These are phyloP conservation scores for Rehmannia glutinosa DNA, from an alignment of 257 asterid species.

Conservation along the genomic window DNA sequence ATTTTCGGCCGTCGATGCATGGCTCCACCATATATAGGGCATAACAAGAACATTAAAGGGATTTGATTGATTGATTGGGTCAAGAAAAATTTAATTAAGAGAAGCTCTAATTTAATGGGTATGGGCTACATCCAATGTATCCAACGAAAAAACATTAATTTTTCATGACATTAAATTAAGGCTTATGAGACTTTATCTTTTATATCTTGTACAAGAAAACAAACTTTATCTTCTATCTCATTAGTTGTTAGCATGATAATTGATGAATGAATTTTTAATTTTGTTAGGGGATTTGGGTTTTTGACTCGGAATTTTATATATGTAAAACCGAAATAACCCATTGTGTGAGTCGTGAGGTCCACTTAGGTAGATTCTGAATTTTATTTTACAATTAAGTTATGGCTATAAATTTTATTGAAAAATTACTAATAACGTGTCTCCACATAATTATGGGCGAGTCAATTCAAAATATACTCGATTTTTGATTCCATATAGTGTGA, in stretches of 20 bases:
- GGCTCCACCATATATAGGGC: too few species aligned
- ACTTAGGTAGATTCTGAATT: background rate
- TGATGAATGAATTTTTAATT: background rate
- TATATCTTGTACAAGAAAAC: background rate
- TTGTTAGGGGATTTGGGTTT: background rate
- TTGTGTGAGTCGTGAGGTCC: background rate
- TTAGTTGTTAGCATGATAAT: constrained; percentile 9
- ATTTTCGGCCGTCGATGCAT: background rate
- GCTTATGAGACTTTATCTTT: background rate
- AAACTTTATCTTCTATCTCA: background rate
- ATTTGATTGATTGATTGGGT: background rate
- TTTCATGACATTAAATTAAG: background rate
- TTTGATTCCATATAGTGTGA: too few species aligned
- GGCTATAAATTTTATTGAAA: too few species aligned
- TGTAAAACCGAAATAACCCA: background rate
- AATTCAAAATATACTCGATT: too few species aligned
- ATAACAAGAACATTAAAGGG: constrained; percentile 3
- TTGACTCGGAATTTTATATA: background rate
- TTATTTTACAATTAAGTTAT: background rate
- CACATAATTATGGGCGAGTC: too few species aligned
- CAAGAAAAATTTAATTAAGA: background rate
- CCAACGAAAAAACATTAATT: background rate
- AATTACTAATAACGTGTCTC: too few species aligned
- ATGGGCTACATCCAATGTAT: constrained; percentile 25
- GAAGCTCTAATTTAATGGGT: background rate